Evolutionary conservation across 306 rosid genomes (phyloP), one percentile per base, ranked within the genome.

Genomic region (Trifolium pratense): DNA sequence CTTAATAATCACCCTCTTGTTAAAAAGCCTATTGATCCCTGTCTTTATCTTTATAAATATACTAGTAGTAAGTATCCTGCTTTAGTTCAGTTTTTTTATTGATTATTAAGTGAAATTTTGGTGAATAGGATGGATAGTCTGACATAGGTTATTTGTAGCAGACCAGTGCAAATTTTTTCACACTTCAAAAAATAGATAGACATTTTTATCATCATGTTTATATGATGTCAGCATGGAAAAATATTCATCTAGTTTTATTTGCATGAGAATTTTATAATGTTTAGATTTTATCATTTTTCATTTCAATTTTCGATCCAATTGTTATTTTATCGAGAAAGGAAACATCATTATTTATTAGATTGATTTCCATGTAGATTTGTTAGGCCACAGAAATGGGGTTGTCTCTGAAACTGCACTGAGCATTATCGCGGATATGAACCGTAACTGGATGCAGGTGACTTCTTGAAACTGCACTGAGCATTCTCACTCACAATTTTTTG

Each of bases 371-470:
- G 55, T 52, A 84, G 87, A 66, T 70, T 65, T 84, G 66, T 51
- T 84, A 5, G 78, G 78, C 70, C 59, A 55, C n/a, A 84, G 88
- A 65, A 77, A 74, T 68, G 79, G 71, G 76, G 74, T 69, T 34
- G 93, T 92, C 67, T 75, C 87, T 31, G 84, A 81, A 80, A 88
- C 96, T 73, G 97, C 93, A n/a, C 59, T 82, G 71, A 80, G 73
- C 61, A 86, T 92, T 63, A 75, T 92, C 80, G 83, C 93, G 18
- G 83, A 96, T 83, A 92, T 92, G 97, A 92, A 92, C 84, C 88
- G 96, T 52, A 93, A 92, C 73, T 92, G 96, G 97, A 89, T 92
- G 91, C 97, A 92, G 97, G 97, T 92, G 37, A 43, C 39, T 71
- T 46, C 12, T 37, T 39, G 17, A n/a, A n/a, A n/a, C n/a, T n/a